A percentile compares a stretch with the other conserved stretches of the same genome.
Evolutionary conservation across 169 alveolate species (phyloP).

Genomic region (Eimeria falciformis): DNA sequence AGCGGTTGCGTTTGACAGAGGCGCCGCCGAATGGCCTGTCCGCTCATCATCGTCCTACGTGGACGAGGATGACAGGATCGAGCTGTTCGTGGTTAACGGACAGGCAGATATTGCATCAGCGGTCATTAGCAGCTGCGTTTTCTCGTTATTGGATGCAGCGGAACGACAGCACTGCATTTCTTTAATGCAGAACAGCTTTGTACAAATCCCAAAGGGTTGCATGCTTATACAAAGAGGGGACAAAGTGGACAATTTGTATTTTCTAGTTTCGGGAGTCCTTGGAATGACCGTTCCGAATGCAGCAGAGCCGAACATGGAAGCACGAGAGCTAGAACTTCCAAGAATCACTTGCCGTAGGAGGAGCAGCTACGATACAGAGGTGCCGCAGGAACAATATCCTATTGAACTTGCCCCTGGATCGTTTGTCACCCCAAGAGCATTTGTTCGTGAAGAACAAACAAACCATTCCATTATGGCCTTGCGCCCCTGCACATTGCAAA

Average conservation of each 20-base stretch:
- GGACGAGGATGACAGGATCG: conserved; percentile 60
- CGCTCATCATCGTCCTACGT: not conserved
- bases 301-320: not conserved
- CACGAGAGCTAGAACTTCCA: not conserved
- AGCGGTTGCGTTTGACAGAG: conserved; percentile 18
- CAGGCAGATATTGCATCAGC: conserved; percentile 53
- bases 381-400: conserved; percentile 12
- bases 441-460: conserved; percentile 50
- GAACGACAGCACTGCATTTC: conserved; percentile 60
- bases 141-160: conserved; percentile 58
- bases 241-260: conserved; percentile 71
- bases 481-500: conserved; percentile 60
- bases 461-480: conserved; percentile 55
- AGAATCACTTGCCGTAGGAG: conserved; percentile 4
- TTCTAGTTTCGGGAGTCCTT: conserved; percentile 55
- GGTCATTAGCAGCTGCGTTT: conserved; percentile 64
- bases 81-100: conserved; percentile 11
- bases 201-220: conserved; percentile 59
- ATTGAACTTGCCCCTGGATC: conserved; percentile 22
- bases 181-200: conserved; percentile 43
- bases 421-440: conserved; percentile 64
- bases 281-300: conserved; percentile 42
- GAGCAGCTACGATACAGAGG: conserved; percentile 34
- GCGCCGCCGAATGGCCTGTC: not conserved
- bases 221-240: conserved; percentile 56